Percentiles rank a stretch among this genome's conserved stretches.
These are phyloP conservation scores for Royoungia palumana DNA, from an alignment of 768 basidiomycete species.

Conservation along the genomic window DNA sequence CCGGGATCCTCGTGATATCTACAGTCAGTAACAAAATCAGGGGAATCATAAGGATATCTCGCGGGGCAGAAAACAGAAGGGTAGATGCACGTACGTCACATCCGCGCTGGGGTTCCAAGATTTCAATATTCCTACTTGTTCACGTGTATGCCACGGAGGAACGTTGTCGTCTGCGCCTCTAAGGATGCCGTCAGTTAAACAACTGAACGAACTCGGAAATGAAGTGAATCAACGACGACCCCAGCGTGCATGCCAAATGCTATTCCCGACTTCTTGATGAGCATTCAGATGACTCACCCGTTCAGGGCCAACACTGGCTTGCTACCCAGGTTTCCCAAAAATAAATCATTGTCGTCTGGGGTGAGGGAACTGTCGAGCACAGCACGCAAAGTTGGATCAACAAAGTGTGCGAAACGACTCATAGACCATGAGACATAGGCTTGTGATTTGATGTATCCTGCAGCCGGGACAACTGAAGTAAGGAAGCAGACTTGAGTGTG, in stretches of 20 bases:
- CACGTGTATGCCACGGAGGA: conserved; percentile 80
- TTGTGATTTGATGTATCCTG: conserved; percentile 86
- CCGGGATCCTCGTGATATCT: conserved; percentile 64
- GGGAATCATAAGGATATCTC: background rate
- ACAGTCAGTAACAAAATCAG: background rate
- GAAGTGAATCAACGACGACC: background rate
- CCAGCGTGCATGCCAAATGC: background rate
- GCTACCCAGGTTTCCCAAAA: conserved; percentile 72
- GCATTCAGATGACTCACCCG: conserved; percentile 48
- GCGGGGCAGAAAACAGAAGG: background rate
- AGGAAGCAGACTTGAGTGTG: background rate
- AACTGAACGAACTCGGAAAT: background rate
- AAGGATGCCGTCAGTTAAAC: background rate
- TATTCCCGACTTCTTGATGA: background rate
- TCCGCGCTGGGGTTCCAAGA: conserved; percentile 54
- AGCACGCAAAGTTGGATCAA: conserved; percentile 69
- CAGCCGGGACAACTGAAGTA: conserved; percentile 64
- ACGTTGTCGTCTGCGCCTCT: conserved; percentile 85
- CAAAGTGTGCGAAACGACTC: conserved; percentile 72
- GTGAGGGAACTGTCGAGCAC: conserved; percentile 73
- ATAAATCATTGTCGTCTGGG: conserved; percentile 85
- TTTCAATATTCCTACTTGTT: conserved; percentile 55
- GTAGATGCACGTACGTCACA: conserved; percentile 42
- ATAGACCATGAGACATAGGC: conserved; percentile 73
- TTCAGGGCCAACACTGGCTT: conserved; percentile 74